Conservation (phyloP, 805 yeast species). For the Phaffomyces opuntiae region DNA sequence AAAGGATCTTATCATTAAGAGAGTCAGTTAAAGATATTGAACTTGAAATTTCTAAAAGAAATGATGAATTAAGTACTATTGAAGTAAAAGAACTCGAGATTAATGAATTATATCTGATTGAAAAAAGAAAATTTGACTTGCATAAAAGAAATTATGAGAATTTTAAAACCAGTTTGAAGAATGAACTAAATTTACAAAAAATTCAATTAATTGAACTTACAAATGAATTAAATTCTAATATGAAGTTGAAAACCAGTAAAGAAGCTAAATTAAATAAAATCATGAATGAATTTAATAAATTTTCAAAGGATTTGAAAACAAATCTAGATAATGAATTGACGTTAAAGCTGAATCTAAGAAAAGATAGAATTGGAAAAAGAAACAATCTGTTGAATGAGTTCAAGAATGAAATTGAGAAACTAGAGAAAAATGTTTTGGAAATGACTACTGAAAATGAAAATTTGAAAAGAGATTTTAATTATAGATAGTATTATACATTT, state of each 20-base stretch:
- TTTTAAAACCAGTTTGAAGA: slow-evolving; percentile 24
- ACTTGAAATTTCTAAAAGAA: slow-evolving; percentile 18
- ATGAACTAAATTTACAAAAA: slow-evolving; percentile 19
- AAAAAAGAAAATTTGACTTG: slow-evolving; percentile 32
- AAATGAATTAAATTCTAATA: slow-evolving; percentile 24
- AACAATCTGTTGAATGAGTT: slow-evolving; percentile 18
- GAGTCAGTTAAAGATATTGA: slow-evolving; percentile 19
- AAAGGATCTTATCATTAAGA: slow-evolving; percentile 17
- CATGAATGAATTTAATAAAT: slow-evolving; percentile 11
- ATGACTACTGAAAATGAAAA: slow-evolving; percentile 16
- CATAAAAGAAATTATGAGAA: slow-evolving; percentile 26
- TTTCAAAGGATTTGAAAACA: slow-evolving; percentile 11
- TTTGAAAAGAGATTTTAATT: slow-evolving; percentile 5
- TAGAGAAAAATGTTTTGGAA: slow-evolving; percentile 13
- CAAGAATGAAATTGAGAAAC: slow-evolving; percentile 19
- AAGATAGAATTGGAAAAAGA: slow-evolving; percentile 18
- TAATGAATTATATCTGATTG: slow-evolving; percentile 31
- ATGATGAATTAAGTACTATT: slow-evolving; percentile 8
- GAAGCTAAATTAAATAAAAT: slow-evolving; percentile 26
- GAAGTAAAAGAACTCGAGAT: slow-evolving; percentile 28
- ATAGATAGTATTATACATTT: neutral
- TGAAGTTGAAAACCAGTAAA: slow-evolving; percentile 27
- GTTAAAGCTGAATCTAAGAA: slow-evolving; percentile 13
- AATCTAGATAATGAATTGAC: slow-evolving; percentile 11
- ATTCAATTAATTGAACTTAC: slow-evolving; percentile 20